Conservation (phyloP, 2,329 filamentous ascomycete genomes). For the Calcarisporium arbuscula region DNA sequence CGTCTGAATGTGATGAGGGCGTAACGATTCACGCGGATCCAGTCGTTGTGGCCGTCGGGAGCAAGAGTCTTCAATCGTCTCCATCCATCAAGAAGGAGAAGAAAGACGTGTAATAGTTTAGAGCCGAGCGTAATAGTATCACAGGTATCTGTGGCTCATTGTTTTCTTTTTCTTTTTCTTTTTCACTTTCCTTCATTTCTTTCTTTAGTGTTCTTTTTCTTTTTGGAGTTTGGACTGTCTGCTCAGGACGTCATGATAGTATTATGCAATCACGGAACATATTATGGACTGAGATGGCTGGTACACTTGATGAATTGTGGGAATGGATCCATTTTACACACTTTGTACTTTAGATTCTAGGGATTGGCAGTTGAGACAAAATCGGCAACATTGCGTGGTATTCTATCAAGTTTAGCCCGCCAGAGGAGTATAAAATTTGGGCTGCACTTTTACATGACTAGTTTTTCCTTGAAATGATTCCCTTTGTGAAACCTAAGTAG, state of each 20-base stretch:
- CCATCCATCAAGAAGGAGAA: constrained; percentile 39
- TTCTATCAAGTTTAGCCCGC: constrained; percentile 18
- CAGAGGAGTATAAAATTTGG: too few relatives aligned
- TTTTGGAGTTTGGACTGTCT: constrained; percentile 16
- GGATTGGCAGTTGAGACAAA: constrained; percentile 18
- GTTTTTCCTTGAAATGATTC: too few relatives aligned
- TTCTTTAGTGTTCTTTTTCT: constrained; percentile 6
- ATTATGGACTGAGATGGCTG: constrained; percentile 28
- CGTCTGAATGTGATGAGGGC: constrained; percentile 47
- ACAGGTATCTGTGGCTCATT: constrained; percentile 6
- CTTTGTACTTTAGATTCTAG: constrained; percentile 35
- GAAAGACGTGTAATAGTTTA: constrained; percentile 18
- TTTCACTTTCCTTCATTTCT: constrained; percentile 10
- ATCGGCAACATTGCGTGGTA: constrained; percentile 13
- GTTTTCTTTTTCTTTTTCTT: constrained; percentile 9
- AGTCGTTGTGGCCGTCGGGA: constrained; percentile 27
- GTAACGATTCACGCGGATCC: constrained; percentile 49
- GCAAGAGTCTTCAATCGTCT: constrained; percentile 42
- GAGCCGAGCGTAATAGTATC: background rate
- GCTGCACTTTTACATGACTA: too few relatives aligned
- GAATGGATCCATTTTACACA: constrained; percentile 24
- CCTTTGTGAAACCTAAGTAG: too few relatives aligned
- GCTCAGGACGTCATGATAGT: constrained; percentile 16
- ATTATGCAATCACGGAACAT: constrained; percentile 27
- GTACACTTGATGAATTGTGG: constrained; percentile 24